Evolutionary conservation across 768 basidiomycete species (phyloP).

Genomic region (Ramaria sp.): DNA sequence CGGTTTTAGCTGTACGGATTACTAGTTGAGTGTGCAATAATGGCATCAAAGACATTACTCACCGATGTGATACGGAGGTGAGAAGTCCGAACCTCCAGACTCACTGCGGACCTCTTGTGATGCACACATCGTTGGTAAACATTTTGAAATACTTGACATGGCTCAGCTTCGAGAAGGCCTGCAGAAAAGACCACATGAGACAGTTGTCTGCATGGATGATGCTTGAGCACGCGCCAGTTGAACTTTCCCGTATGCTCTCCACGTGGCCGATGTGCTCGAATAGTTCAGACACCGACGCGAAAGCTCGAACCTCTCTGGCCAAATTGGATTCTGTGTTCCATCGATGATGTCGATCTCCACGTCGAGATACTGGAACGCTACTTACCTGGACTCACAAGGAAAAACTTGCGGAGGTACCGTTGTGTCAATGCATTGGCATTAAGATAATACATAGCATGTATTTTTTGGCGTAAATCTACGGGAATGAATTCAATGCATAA

Average conservation of each 20-base stretch:
- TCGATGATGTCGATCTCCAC: not conserved
- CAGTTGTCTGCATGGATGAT: not conserved
- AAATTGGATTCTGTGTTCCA: not conserved
- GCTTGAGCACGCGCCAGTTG: not conserved
- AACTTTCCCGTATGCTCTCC: not conserved
- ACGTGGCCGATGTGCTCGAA: not conserved
- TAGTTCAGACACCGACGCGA: not conserved
- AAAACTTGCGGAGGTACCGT: conserved; percentile 64
- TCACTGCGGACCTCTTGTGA: not conserved
- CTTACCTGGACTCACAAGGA: conserved; percentile 52
- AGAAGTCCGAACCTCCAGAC: not conserved
- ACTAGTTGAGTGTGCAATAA: not conserved
- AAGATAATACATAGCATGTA: conserved; percentile 51
- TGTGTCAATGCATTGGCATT: conserved; percentile 65
- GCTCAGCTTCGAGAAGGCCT: not conserved
- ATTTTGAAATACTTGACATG: not conserved
- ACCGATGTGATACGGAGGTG: not conserved
- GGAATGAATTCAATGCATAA: conserved; percentile 69
- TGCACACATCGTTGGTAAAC: not conserved
- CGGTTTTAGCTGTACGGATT: not conserved
- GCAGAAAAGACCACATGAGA: not conserved
- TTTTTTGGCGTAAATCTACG: conserved; percentile 50
- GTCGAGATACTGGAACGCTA: not conserved
- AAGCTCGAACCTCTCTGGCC: not conserved
- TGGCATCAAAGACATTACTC: not conserved